phyloP scores from a whole-genome alignment of 345 rosid genomes.

The Rhodomyrtus tomentosa region DNA sequence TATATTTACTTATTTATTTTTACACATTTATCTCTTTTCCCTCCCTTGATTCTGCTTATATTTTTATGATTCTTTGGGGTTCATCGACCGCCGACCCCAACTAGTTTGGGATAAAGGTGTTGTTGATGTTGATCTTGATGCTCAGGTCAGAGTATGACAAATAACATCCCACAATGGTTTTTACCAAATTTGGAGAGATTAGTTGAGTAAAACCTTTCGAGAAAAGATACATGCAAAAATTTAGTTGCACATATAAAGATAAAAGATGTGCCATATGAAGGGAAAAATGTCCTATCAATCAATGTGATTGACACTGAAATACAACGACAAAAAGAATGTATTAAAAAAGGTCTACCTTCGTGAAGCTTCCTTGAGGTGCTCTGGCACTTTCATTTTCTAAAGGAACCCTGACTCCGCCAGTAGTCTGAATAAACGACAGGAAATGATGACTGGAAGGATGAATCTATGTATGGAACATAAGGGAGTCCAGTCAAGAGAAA shows the following conservation, averaged over 20 bases:
- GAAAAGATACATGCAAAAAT: background rate
- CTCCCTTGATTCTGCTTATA: too few species aligned
- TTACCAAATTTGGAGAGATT: background rate
- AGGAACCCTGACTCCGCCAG: conserved; percentile 53
- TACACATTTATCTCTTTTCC: too few species aligned
- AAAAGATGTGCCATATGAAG: background rate
- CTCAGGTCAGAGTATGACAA: background rate
- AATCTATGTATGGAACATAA: background rate
- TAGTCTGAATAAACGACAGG: conserved; percentile 20
- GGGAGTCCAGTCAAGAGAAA: background rate
- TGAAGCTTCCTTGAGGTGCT: conserved; percentile 51
- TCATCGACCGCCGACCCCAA: too few species aligned
- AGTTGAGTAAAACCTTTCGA: background rate
- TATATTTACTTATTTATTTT: too few species aligned
- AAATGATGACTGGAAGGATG: background rate
- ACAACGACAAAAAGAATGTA: background rate
- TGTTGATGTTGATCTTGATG: too few species aligned
- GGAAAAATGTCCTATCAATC: background rate
- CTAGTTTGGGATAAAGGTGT: too few species aligned
- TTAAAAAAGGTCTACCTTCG: conserved; percentile 24
- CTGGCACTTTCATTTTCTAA: conserved; percentile 24
- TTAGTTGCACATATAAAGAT: background rate
- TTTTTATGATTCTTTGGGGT: too few species aligned
- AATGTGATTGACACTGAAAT: background rate
- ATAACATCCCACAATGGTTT: background rate